These are phyloP conservation scores for Nicotiana attenuata DNA, from an alignment of 257 asterid genomes.

Conservation along the genomic window DNA sequence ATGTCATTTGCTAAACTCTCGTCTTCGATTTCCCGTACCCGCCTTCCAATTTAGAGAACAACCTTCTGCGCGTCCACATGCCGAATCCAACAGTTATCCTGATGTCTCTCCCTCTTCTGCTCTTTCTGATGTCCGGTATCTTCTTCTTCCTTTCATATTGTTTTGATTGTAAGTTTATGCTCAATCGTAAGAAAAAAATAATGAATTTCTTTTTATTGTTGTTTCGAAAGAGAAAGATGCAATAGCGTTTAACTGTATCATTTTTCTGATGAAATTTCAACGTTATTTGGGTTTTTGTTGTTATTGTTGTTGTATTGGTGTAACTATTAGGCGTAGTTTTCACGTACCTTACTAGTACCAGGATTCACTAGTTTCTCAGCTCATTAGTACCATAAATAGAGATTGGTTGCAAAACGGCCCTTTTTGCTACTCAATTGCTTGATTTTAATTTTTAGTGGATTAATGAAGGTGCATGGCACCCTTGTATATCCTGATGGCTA, in stretches of 20 bases:
- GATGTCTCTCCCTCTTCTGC: neutral
- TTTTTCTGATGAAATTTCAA: neutral
- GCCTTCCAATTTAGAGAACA: neutral
- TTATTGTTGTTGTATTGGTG: too few species aligned
- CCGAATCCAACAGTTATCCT: neutral
- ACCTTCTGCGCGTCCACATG: neutral
- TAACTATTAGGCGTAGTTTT: neutral
- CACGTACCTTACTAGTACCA: neutral
- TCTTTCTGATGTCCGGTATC: conserved; percentile 13
- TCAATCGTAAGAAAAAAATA: neutral
- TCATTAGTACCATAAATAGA: too few species aligned
- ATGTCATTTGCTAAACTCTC: conserved; percentile 15
- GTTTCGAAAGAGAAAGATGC: neutral
- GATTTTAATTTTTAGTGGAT: too few species aligned
- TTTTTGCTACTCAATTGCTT: too few species aligned
- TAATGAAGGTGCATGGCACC: too few species aligned
- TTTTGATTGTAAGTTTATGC: neutral
- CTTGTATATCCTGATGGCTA: too few species aligned
- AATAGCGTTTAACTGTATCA: neutral
- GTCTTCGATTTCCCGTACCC: neutral
- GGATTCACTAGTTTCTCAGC: neutral
- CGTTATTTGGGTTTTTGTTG: too few species aligned
- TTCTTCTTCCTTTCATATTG: neutral
- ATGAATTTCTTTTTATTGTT: neutral
- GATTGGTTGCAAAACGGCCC: too few species aligned